These are phyloP conservation scores for Piloderma croceum DNA, from an alignment of 768 basidiomycete species.

Conservation along the genomic window DNA sequence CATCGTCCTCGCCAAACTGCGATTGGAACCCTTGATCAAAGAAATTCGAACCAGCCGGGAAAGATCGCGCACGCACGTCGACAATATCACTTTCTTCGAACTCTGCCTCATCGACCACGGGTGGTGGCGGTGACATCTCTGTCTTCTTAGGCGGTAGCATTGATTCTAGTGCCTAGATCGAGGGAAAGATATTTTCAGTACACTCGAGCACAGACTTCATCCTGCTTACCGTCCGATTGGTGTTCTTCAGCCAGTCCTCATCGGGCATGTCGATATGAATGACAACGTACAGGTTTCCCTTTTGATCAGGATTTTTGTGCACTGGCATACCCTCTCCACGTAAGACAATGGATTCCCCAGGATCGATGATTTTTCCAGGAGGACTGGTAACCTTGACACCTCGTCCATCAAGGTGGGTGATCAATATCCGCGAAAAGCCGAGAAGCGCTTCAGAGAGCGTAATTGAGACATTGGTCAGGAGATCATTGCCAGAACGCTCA, in stretches of 20 bases:
- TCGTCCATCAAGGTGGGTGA: slow-evolving; percentile 90
- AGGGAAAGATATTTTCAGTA: slow-evolving; percentile 4
- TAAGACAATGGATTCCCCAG: slow-evolving; percentile 67
- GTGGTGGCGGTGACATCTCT: slow-evolving; percentile 68
- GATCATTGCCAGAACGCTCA: slow-evolving; percentile 75
- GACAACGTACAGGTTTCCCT: slow-evolving; percentile 79
- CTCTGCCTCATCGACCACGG: slow-evolving; percentile 60
- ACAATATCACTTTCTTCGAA: slow-evolving; percentile 75
- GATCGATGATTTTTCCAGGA: slow-evolving; percentile 67
- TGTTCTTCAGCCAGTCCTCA: slow-evolving; percentile 63
- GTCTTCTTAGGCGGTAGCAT: slow-evolving; percentile 74
- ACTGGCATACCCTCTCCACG: slow-evolving; percentile 89
- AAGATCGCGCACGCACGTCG: slow-evolving; percentile 79
- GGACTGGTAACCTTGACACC: slow-evolving; percentile 79
- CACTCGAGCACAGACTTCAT: background rate
- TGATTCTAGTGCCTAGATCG: slow-evolving; percentile 49
- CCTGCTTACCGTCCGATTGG: slow-evolving; percentile 52
- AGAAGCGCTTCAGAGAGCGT: slow-evolving; percentile 91
- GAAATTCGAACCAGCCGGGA: slow-evolving; percentile 68
- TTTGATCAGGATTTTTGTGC: slow-evolving; percentile 55
- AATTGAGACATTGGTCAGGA: slow-evolving; percentile 75
- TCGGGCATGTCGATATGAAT: slow-evolving; percentile 88
- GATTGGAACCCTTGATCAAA: slow-evolving; percentile 73
- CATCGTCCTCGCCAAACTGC: slow-evolving; percentile 62
- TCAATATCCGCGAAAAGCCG: slow-evolving; percentile 87